phyloP scores from a whole-genome alignment of 805 yeast species.

The Candida andamanensis region DNA sequence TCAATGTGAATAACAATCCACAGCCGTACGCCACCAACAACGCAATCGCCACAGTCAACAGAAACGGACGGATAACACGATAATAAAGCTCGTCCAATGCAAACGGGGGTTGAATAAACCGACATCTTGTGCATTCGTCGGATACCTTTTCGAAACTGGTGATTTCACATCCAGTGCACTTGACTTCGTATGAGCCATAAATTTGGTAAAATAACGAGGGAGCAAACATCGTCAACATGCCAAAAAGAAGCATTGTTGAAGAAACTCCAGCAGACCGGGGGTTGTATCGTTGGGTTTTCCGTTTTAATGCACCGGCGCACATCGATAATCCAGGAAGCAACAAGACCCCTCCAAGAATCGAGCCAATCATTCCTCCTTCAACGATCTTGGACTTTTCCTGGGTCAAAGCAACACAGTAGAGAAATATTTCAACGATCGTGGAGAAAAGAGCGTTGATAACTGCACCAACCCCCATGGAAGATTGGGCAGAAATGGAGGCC shows the following conservation, averaged over 20 bases:
- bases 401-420: conserved; percentile 85
- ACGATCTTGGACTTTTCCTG: conserved; percentile 85
- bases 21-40: conserved; percentile 79
- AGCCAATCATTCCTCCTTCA: conserved; percentile 94
- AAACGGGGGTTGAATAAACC: conserved; percentile 72
- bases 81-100: conserved; percentile 63
- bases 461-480: conserved; percentile 98
- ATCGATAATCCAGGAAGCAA: conserved; percentile 90
- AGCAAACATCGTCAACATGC: conserved; percentile 84
- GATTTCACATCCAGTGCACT: conserved; percentile 54
- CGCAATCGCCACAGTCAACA: conserved; percentile 71
- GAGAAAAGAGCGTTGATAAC: conserved; percentile 97
- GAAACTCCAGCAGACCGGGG: conserved; percentile 97
- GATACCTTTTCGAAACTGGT: not conserved
- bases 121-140: conserved; percentile 62
- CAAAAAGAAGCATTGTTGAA: conserved; percentile 89
- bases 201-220: conserved; percentile 89
- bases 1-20: conserved; percentile 87
- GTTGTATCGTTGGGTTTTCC: conserved; percentile 92
- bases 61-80: conserved; percentile 72
- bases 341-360: conserved; percentile 86
- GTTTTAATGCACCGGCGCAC: conserved; percentile 93
- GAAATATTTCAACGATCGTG: conserved; percentile 86
- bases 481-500: conserved; percentile 97
- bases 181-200: conserved; percentile 79